phyloP scores from a whole-genome alignment of 169 alveolate genomes.

The Plasmodium malariae region DNA sequence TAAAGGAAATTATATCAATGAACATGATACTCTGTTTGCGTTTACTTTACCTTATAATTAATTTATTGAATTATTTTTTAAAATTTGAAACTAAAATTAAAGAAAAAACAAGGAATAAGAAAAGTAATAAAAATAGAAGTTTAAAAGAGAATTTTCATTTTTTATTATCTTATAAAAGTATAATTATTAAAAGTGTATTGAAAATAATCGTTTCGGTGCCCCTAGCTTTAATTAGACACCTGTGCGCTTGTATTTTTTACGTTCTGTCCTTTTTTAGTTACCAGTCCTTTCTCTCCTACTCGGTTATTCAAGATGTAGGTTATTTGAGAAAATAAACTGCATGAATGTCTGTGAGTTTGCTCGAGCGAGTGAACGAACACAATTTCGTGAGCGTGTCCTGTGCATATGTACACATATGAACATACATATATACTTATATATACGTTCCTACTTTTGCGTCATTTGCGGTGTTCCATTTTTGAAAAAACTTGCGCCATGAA shows the following conservation, averaged over 20 bases:
- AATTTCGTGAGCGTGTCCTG: too few species aligned
- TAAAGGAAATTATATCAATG: conserved; percentile 29
- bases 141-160: conserved; percentile 23
- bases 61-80: conserved; percentile 22
- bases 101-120: not conserved
- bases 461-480: too few species aligned
- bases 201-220: conserved; percentile 56
- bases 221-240: conserved; percentile 26
- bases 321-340: not conserved
- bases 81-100: not conserved
- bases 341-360: too few species aligned
- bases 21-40: conserved; percentile 29
- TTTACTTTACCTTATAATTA: conserved; percentile 38
- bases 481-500: too few species aligned
- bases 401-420: too few species aligned
- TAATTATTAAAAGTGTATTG: conserved; percentile 34
- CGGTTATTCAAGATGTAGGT: conserved; percentile 47
- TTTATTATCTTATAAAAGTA: conserved; percentile 44
- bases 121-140: not conserved
- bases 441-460: too few species aligned
- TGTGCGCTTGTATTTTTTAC: conserved; percentile 40
- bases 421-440: too few species aligned
- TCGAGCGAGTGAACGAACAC: too few species aligned
- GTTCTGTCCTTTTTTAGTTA: conserved; percentile 36
- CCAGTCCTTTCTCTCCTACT: conserved; percentile 32